Conservation (phyloP, 2,329 filamentous ascomycete species). For the Colletotrichum gloeosporioides region DNA sequence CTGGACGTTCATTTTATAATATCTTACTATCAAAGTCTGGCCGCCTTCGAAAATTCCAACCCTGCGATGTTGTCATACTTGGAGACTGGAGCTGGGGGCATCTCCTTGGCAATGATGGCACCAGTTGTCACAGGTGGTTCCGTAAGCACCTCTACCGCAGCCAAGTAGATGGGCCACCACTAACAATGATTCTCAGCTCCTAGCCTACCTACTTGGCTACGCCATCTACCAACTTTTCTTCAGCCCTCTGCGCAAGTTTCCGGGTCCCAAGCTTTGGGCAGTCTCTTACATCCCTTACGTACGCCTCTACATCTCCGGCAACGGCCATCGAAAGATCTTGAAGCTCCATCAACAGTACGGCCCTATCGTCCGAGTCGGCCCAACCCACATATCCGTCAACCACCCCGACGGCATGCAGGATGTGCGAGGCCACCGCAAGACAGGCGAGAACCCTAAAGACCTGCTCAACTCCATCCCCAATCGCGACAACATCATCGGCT, state of each 20-base stretch:
- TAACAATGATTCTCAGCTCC: neutral
- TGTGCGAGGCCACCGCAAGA: conserved; percentile 37
- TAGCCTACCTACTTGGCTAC: neutral
- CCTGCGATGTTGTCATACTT: neutral
- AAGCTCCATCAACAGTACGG: conserved; percentile 45
- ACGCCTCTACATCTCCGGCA: neutral
- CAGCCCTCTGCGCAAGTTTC: conserved; percentile 2
- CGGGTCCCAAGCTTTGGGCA: conserved; percentile 16
- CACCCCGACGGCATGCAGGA: conserved; percentile 41
- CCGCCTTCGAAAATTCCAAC: neutral
- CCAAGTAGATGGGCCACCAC: neutral
- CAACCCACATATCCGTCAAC: conserved; percentile 51
- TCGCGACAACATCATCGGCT: conserved; percentile 20
- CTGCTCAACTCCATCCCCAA: neutral
- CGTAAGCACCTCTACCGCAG: neutral
- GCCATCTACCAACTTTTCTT: neutral
- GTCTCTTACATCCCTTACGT: neutral
- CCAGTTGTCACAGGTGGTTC: neutral
- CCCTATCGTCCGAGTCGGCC: conserved; percentile 49
- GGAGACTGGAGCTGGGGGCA: neutral
- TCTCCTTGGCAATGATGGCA: neutral
- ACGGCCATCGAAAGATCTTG: conserved; percentile 27
- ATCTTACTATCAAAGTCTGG: neutral
- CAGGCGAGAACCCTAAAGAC: neutral
- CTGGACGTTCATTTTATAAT: neutral